phyloP scores from a whole-genome alignment of 2,329 filamentous ascomycete species.

The Dendryphion nanum region DNA sequence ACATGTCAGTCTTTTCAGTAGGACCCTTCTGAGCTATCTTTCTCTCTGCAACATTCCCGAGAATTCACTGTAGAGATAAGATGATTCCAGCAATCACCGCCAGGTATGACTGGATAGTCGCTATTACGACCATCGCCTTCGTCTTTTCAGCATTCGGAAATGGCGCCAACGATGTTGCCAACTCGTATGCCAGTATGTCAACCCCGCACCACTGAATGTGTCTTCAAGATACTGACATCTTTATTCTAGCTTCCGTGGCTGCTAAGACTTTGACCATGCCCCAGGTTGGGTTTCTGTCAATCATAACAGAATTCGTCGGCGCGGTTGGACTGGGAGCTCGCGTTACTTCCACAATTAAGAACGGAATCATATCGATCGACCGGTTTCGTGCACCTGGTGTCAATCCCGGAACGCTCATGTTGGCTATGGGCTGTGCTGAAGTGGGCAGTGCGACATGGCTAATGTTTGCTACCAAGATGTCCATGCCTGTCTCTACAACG shows the following conservation, averaged over 20 bases:
- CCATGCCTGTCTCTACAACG: constrained; percentile 61
- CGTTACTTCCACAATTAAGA: constrained; percentile 62
- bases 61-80: not conserved
- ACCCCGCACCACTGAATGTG: not conserved
- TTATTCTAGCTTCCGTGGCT: constrained; percentile 38
- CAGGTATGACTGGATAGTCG: constrained; percentile 43
- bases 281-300: constrained; percentile 51
- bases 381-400: constrained; percentile 41
- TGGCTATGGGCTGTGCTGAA: constrained; percentile 59
- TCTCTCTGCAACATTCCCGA: not conserved
- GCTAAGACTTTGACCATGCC: constrained; percentile 53
- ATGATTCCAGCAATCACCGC: constrained; percentile 16
- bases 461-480: constrained; percentile 55
- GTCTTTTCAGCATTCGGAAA: constrained; percentile 38
- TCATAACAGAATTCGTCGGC: constrained; percentile 52
- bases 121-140: constrained; percentile 40
- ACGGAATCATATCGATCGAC: constrained; percentile 54
- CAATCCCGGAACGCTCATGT: constrained; percentile 55
- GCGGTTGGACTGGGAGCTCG: constrained; percentile 54
- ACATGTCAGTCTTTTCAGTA: not conserved
- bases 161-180: constrained; percentile 54
- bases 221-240: not conserved
- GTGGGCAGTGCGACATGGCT: constrained; percentile 55
- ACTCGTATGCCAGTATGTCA: constrained; percentile 52
- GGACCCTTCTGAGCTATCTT: not conserved